Conservation (phyloP, 176 grass and related monocot genomes). For the Dactylis glomerata region DNA sequence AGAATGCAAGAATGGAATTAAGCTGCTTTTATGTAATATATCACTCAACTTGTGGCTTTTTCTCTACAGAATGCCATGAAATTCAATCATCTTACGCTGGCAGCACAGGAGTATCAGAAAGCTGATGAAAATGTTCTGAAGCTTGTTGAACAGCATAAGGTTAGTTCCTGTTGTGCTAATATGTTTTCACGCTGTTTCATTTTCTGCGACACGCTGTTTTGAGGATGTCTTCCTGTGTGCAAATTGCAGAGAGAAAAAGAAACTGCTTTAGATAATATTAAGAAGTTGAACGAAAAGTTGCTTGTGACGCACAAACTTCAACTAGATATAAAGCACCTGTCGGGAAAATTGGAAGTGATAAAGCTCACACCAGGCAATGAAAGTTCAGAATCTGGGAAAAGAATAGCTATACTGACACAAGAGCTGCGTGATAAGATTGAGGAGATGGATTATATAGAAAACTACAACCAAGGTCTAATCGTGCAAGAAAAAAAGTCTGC, state of each 20-base stretch:
- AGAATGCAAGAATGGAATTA: slow-evolving; percentile 32
- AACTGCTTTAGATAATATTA: slow-evolving; percentile 42
- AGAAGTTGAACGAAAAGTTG: slow-evolving; percentile 38
- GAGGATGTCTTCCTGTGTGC: background rate
- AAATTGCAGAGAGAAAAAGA: slow-evolving; percentile 61
- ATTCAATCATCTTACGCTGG: slow-evolving; percentile 49
- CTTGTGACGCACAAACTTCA: slow-evolving; percentile 56
- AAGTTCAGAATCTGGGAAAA: slow-evolving; percentile 34
- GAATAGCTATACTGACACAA: slow-evolving; percentile 42
- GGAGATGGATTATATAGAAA: slow-evolving; percentile 54
- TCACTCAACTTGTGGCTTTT: slow-evolving; percentile 9
- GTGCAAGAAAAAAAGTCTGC: slow-evolving; percentile 42
- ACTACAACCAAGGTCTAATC: slow-evolving; percentile 44
- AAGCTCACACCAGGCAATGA: slow-evolving; percentile 50
- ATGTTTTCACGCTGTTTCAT: slow-evolving; percentile 7
- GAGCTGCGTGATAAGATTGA: slow-evolving; percentile 57
- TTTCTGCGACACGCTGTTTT: background rate
- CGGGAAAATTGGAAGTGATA: slow-evolving; percentile 53
- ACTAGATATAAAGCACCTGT: slow-evolving; percentile 67
- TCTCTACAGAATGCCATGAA: slow-evolving; percentile 39
- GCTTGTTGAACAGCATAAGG: slow-evolving; percentile 57
- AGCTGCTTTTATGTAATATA: background rate
- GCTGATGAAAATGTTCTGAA: slow-evolving; percentile 55
- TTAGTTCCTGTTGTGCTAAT: slow-evolving; percentile 13
- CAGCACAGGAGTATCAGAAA: slow-evolving; percentile 55